A percentile compares a stretch with the other conserved stretches of the same genome.
Evolutionary conservation across 805 yeast species (phyloP).

Genomic region (Monosporozyma servazzii): DNA sequence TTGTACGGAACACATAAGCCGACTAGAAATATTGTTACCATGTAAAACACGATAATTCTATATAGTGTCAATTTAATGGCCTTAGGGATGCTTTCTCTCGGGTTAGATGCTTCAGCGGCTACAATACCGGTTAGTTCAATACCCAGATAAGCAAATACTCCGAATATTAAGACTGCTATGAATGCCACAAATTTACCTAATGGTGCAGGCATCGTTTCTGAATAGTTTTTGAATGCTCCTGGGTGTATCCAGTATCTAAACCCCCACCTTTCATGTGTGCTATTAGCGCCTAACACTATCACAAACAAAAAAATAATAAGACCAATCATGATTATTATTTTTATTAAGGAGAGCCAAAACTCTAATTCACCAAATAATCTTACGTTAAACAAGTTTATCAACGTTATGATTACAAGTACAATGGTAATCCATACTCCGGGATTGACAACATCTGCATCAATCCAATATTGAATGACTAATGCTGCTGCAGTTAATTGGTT

Average conservation of each 20-base stretch:
- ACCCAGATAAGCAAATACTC: conserved; percentile 34
- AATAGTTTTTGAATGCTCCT: conserved; percentile 54
- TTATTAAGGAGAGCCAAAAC: conserved; percentile 36
- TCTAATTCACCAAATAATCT: conserved; percentile 45
- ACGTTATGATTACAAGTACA: conserved; percentile 35
- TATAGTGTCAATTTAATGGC: conserved; percentile 67
- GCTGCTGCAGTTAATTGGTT: conserved; percentile 41
- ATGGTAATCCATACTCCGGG: conserved; percentile 37
- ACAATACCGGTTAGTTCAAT: conserved; percentile 64
- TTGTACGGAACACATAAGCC: conserved; percentile 50
- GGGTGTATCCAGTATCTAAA: conserved; percentile 43
- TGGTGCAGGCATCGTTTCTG: conserved; percentile 14
- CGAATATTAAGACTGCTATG: conserved; percentile 65
- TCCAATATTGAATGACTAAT: conserved; percentile 42
- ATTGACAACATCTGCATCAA: conserved; percentile 28
- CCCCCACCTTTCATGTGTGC: conserved; percentile 35
- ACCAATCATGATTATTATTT: conserved; percentile 39
- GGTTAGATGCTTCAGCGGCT: conserved; percentile 60
- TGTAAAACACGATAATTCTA: conserved; percentile 50
- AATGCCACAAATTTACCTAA: conserved; percentile 39
- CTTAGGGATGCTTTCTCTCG: conserved; percentile 43
- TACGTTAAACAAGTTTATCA: conserved; percentile 42
- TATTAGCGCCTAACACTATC: conserved; percentile 35
- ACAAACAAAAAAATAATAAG: conserved; percentile 45
- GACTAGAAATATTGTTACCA: conserved; percentile 44